Percentiles rank a stretch among this genome's conserved stretches.
phyloP scores from a whole-genome alignment of 2,329 filamentous ascomycete species.

The Paraphoma sp. region DNA sequence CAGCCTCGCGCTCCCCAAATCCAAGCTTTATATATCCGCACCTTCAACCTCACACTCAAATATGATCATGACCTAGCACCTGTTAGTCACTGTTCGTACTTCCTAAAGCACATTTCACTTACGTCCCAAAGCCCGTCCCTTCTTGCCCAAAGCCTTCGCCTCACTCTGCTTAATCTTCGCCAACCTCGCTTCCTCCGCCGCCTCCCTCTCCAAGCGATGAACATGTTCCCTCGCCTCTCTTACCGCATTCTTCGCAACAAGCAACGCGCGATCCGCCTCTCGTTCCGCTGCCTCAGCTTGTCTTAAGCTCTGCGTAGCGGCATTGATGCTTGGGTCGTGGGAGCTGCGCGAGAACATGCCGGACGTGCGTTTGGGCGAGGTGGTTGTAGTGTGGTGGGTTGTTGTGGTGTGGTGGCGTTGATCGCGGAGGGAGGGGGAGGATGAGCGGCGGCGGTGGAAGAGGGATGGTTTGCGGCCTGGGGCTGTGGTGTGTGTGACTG shows the following conservation, averaged over 20 bases:
- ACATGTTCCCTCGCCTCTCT: slow-evolving; percentile 70
- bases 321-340: slow-evolving; percentile 68
- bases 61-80: no score
- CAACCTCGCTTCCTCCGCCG: slow-evolving; percentile 57
- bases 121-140: slow-evolving; percentile 69
- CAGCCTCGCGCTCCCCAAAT: no score
- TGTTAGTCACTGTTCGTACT: no score
- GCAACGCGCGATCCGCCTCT: slow-evolving; percentile 69
- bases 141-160: slow-evolving; percentile 69
- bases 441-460: slow-evolving; percentile 48
- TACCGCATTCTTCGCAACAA: slow-evolving; percentile 64
- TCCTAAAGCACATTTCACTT: no score
- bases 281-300: slow-evolving; percentile 68
- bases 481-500: slow-evolving; percentile 17
- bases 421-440: slow-evolving; percentile 35
- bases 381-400: slow-evolving; percentile 27
- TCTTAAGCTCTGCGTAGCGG: slow-evolving; percentile 67
- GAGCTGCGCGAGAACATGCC: slow-evolving; percentile 53
- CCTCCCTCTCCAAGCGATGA: slow-evolving; percentile 68
- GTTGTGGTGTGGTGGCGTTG: slow-evolving; percentile 17
- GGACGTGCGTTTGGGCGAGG: slow-evolving; percentile 36
- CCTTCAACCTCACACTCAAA: no score
- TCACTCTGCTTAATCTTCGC: slow-evolving; percentile 74
- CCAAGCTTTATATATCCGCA: no score
- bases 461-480: slow-evolving; percentile 37